Percentiles rank a stretch among this genome's conserved stretches.
These are phyloP conservation scores for Fusarium hainanense DNA, from an alignment of 2,329 filamentous ascomycete genomes.

Conservation along the genomic window DNA sequence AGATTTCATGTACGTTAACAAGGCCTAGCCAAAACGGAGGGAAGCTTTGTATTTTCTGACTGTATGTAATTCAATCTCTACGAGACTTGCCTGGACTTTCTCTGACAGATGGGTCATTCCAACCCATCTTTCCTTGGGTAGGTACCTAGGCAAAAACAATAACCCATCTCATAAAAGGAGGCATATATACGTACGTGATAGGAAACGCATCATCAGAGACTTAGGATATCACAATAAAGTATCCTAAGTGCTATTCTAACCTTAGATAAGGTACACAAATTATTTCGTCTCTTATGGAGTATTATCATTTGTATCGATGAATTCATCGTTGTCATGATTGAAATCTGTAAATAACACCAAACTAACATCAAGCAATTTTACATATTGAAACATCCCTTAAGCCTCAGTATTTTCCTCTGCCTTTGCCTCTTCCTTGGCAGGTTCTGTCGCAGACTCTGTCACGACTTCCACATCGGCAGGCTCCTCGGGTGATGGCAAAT, in stretches of 20 bases:
- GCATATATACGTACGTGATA: background rate
- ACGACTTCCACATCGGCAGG: constrained; percentile 11
- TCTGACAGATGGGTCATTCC: too few species aligned
- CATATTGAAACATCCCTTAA: constrained; percentile 31
- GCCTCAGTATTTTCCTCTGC: constrained; percentile 26
- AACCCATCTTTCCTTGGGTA: too few species aligned
- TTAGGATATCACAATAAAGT: background rate
- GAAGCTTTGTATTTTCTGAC: background rate
- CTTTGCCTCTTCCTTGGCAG: constrained; percentile 19
- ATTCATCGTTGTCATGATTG: constrained; percentile 31
- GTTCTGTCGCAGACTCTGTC: constrained; percentile 6
- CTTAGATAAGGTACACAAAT: background rate
- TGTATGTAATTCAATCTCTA: background rate
- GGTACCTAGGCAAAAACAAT: background rate
- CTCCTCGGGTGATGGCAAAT: constrained; percentile 52
- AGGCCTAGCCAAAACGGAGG: background rate
- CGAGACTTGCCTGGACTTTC: background rate
- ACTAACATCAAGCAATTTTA: constrained; percentile 36
- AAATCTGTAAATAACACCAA: constrained; percentile 41
- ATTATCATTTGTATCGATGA: constrained; percentile 40
- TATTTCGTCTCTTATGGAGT: constrained; percentile 10
- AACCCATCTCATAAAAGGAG: background rate
- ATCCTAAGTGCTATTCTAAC: background rate
- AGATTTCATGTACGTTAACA: background rate
- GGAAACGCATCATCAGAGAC: background rate